A percentile compares a stretch with the other conserved stretches of the same genome.
Conservation (phyloP, 208 protist genomes). For the Leishmania martiniquensis region DNA sequence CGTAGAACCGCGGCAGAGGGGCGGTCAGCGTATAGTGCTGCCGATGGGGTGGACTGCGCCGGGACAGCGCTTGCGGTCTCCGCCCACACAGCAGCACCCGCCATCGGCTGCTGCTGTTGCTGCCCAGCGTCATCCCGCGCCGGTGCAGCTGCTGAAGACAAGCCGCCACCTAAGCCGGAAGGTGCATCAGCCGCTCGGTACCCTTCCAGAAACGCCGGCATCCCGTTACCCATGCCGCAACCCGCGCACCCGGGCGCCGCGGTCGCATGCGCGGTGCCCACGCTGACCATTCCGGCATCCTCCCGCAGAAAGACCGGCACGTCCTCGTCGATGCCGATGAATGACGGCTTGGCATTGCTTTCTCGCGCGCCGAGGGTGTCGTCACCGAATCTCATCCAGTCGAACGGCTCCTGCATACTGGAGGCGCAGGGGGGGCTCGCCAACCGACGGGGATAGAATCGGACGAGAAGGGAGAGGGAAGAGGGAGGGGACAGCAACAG, state of each 20-base stretch:
- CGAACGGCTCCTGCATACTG: constrained; percentile 27
- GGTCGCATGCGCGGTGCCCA: not conserved
- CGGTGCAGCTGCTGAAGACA: not conserved
- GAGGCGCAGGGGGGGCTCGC: too few relatives aligned
- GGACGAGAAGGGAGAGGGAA: not conserved
- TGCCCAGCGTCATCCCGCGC: not conserved
- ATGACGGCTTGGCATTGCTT: not conserved
- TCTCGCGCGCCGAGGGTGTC: not conserved
- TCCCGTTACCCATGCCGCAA: not conserved
- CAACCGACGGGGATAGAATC: too few relatives aligned
- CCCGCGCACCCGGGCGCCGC: not conserved
- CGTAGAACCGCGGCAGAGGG: constrained; percentile 30
- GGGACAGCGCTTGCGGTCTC: not conserved
- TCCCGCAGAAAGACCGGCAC: constrained; percentile 28
- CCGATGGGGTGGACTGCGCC: not conserved
- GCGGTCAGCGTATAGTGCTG: constrained; percentile 25
- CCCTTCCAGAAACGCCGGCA: constrained; percentile 14
- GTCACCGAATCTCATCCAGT: constrained; percentile 43
- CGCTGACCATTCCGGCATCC: constrained; percentile 4
- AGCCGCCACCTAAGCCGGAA: not conserved
- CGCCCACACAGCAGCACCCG: not conserved
- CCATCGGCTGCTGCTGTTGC: not conserved
- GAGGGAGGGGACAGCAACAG: not conserved
- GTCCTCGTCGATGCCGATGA: not conserved
- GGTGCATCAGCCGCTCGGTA: not conserved